Percentiles rank a stretch among this genome's conserved stretches.
These are phyloP conservation scores for Pseudocercospora macadamiae DNA, from an alignment of 2,329 filamentous ascomycete species.

Conservation along the genomic window DNA sequence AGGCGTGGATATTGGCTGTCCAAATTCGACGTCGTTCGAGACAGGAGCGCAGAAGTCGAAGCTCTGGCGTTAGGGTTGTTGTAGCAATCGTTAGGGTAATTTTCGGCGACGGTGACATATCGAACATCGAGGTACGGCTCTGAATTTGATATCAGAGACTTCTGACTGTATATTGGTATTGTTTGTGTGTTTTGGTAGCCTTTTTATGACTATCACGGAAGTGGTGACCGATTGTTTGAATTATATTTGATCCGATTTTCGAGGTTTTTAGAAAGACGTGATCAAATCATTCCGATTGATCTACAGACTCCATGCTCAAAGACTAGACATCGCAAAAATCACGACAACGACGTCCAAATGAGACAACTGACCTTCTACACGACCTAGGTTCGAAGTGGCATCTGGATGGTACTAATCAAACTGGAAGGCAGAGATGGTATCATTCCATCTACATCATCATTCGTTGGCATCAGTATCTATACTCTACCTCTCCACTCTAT, in stretches of 20 bases:
- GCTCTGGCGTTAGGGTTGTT: neutral
- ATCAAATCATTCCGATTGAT: too few relatives aligned
- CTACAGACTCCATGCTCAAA: too few relatives aligned
- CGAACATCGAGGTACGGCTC: neutral
- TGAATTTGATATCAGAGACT: neutral
- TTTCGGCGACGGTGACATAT: neutral
- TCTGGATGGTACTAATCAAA: too few relatives aligned
- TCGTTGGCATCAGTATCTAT: constrained; percentile 6
- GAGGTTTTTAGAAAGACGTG: neutral
- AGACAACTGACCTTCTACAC: too few relatives aligned
- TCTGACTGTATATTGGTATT: neutral
- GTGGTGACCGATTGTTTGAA: neutral
- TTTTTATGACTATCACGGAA: neutral
- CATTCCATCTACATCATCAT: constrained; percentile 1
- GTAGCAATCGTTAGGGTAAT: neutral
- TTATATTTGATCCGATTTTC: neutral
- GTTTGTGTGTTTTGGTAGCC: neutral
- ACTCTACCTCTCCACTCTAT: neutral
- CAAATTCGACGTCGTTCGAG: constrained; percentile 11
- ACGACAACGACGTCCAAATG: too few relatives aligned
- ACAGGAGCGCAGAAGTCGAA: neutral
- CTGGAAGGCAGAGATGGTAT: too few relatives aligned
- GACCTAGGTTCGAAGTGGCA: too few relatives aligned
- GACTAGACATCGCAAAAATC: too few relatives aligned
- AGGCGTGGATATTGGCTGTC: constrained; percentile 9